A percentile compares a stretch with the other conserved stretches of the same genome.
Conservation (phyloP, 768 basidiomycete species). For the Inosperma sp. region DNA sequence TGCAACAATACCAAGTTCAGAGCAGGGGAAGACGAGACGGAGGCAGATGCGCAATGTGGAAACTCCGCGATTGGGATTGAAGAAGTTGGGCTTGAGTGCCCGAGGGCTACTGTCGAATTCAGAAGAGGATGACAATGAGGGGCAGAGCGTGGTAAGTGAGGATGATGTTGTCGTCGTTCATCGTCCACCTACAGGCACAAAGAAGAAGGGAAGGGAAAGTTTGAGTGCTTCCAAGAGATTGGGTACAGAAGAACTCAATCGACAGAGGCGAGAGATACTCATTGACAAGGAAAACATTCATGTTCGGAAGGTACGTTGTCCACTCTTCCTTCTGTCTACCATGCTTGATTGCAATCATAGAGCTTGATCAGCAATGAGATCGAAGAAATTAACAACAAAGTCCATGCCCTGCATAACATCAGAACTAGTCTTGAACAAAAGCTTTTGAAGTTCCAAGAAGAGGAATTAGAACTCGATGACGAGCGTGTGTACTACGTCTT, state of each 20-base stretch:
- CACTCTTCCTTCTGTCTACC: conserved; percentile 8
- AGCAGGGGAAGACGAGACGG: conserved; percentile 69
- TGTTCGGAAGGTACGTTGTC: conserved; percentile 69
- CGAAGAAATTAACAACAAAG: conserved; percentile 84
- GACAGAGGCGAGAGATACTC: conserved; percentile 82
- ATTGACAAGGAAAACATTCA: conserved; percentile 91
- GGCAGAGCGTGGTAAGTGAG: conserved; percentile 63
- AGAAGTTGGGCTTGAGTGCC: conserved; percentile 72
- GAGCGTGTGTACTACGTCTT: conserved; percentile 58
- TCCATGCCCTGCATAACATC: conserved; percentile 77
- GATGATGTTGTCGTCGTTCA: conserved; percentile 70
- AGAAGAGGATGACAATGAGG: conserved; percentile 50
- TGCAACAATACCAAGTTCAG: conserved; percentile 90
- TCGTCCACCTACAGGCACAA: conserved; percentile 38
- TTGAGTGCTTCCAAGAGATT: conserved; percentile 64
- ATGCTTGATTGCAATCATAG: conserved; percentile 35
- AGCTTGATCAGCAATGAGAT: conserved; percentile 85
- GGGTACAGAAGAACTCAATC: conserved; percentile 77
- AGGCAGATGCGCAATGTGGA: conserved; percentile 79
- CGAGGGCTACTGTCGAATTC: conserved; percentile 71
- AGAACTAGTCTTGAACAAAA: conserved; percentile 76
- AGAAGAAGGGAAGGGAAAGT: conserved; percentile 59
- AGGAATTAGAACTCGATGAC: conserved; percentile 95
- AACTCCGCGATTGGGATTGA: conserved; percentile 69
- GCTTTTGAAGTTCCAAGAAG: conserved; percentile 84